A percentile compares a stretch with the other conserved stretches of the same genome.
Evolutionary conservation across 257 asterid genomes (phyloP).

Genomic region (Apocynum venetum): DNA sequence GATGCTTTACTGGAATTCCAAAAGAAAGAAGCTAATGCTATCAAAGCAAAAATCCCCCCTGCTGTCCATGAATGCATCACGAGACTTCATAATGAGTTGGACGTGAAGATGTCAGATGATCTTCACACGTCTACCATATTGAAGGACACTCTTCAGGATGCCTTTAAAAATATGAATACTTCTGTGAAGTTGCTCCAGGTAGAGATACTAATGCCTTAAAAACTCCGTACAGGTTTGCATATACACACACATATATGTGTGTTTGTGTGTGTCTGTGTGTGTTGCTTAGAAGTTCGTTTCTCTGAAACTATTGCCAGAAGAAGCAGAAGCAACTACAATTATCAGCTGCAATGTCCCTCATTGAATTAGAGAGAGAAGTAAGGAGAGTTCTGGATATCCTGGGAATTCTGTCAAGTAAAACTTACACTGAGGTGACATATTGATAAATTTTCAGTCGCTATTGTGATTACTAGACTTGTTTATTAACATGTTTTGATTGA

Average conservation of each 20-base stretch:
- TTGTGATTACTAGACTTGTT: constrained; percentile 3
- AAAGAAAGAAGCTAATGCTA: constrained; percentile 36
- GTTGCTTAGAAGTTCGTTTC: neutral
- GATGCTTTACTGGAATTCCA: constrained; percentile 38
- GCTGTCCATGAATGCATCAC: constrained; percentile 51
- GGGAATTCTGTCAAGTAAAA: constrained; percentile 36
- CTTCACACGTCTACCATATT: constrained; percentile 70
- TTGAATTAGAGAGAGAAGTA: constrained; percentile 34
- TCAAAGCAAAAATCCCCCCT: constrained; percentile 33
- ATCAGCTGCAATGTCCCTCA: constrained; percentile 24
- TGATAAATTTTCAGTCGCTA: neutral
- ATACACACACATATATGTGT: neutral
- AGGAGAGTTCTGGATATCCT: constrained; percentile 30
- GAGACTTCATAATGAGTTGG: constrained; percentile 56
- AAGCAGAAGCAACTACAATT: constrained; percentile 32
- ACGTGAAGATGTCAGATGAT: constrained; percentile 68
- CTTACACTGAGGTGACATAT: constrained; percentile 37
- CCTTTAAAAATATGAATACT: constrained; percentile 52
- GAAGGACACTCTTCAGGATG: constrained; percentile 60
- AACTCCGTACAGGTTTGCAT: neutral
- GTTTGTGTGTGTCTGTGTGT: neutral
- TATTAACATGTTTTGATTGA: neutral
- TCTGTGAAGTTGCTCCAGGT: constrained; percentile 56
- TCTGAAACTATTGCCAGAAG: constrained; percentile 23
- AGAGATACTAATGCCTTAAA: constrained; percentile 8